Evolutionary conservation across 495 filamentous ascomycete genomes (phyloP).

Genomic region (Aspergillus nidulans): DNA sequence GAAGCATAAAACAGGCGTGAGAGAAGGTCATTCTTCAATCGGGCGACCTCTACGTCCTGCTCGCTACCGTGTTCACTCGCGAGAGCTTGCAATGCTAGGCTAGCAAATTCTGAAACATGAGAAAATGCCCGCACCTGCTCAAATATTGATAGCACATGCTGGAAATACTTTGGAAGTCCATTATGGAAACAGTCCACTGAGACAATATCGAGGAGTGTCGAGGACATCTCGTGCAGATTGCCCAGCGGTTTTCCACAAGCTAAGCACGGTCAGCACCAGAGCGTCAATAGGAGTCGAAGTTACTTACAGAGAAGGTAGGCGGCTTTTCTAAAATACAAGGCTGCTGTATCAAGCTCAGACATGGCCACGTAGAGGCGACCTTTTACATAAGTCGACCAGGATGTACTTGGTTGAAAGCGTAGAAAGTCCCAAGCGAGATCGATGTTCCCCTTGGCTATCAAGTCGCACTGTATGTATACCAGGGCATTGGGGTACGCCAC

Average conservation of each 20-base stretch:
- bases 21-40: constrained; percentile 60
- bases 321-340: constrained; percentile 74
- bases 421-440: constrained; percentile 74
- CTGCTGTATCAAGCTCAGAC: constrained; percentile 66
- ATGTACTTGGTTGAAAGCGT: constrained; percentile 58
- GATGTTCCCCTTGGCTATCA: constrained; percentile 63
- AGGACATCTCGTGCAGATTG: constrained; percentile 46
- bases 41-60: constrained; percentile 34
- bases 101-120: constrained; percentile 79
- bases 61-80: constrained; percentile 38
- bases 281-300: not conserved
- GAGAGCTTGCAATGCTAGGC: constrained; percentile 66
- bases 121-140: constrained; percentile 70
- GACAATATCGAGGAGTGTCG: constrained; percentile 64
- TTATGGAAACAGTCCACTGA: constrained; percentile 68
- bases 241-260: constrained; percentile 42
- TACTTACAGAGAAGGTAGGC: constrained; percentile 75
- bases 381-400: constrained; percentile 82
- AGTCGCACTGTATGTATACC: constrained; percentile 61
- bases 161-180: constrained; percentile 78
- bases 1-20: constrained; percentile 78
- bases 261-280: constrained; percentile 15
- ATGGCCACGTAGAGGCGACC: constrained; percentile 73
- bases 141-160: constrained; percentile 78
- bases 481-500: constrained; percentile 44